Base-by-base conservation (phyloP, 192 early-diverging fungal genomes). In the Coemansia reversa region DNA sequence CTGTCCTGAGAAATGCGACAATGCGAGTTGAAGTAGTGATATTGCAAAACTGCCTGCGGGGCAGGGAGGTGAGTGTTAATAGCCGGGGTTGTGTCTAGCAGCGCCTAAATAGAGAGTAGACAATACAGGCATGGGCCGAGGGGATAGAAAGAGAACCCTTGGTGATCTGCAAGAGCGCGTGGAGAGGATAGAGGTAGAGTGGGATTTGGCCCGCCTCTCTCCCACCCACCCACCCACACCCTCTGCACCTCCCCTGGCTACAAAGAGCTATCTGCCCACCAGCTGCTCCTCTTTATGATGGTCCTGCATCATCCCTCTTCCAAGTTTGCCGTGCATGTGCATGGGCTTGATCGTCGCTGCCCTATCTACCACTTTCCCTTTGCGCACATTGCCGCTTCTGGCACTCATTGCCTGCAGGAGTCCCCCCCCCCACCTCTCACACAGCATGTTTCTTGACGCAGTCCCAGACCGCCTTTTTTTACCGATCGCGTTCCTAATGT, bases 311-410 rank as follows among this genome's bases (percentile, higher is more conserved):
- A 3, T 16, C 12, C 39, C 12, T 16, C 39, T 45, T 45, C 14
- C 39, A 16, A 9, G 14, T 45, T 45, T 45, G 39, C 39, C 39
- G 39, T 45, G 39, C 33, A 35, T 35, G 33, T 35, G 33, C 39
- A 45, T 45, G 39, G 12, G 39, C 39, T 45, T 45, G 39, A 45
- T 45, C 39, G 39, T 5, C 33, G 33, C 33, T 7, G 7, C 39
- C 39, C 39, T 1, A 45, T 14, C 16, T 45, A 16, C 9, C 14
- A 3, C 39, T 3, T 45, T 45, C 39, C 12, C 12, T 45, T 45
- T 45, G 39, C 39, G 39, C 39, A 45, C 39, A 45, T 45, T 45
- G 39, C 39, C 39, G 39, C 39, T 45, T 45, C 39, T 45, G 39
- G 39, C 39, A 45, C 39, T 45, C 14, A 14, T 16, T 45, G 9